Conservation (phyloP, 192 early-diverging fungal species). For the Rhizoclosmatium sp. region DNA sequence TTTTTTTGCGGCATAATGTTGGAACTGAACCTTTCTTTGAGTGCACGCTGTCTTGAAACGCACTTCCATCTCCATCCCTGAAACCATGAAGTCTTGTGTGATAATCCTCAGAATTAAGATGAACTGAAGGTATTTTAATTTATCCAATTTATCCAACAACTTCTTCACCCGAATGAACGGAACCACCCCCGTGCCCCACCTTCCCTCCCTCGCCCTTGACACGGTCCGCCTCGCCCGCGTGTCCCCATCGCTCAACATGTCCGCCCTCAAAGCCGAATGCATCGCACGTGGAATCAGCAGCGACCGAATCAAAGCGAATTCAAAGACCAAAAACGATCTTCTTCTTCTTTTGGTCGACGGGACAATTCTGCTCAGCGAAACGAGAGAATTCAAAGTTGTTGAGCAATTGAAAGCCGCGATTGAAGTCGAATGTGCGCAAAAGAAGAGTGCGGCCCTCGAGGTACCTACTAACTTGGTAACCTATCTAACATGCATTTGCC, state of each 20-base stretch:
- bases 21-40: too few relatives aligned
- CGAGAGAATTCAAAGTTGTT: background rate
- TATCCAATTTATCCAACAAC: too few relatives aligned
- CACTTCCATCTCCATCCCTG: too few relatives aligned
- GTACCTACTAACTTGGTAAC: background rate
- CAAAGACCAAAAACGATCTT: slow-evolving; percentile 2
- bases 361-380: background rate
- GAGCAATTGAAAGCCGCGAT: background rate
- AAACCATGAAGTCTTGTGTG: too few relatives aligned
- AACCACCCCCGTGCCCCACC: too few relatives aligned
- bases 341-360: slow-evolving; percentile 4
- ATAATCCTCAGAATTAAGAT: too few relatives aligned
- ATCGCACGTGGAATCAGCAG: background rate
- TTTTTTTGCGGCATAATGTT: too few relatives aligned
- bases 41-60: too few relatives aligned
- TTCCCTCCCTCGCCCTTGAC: background rate
- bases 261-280: background rate
- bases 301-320: background rate
- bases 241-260: background rate
- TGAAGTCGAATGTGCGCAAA: background rate
- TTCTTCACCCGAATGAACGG: too few relatives aligned
- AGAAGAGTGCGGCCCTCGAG: background rate
- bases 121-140: too few relatives aligned
- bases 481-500: too few relatives aligned
- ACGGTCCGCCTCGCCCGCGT: background rate